A percentile compares a stretch with the other conserved stretches of the same genome.
Evolutionary conservation across 2,329 filamentous ascomycete genomes (phyloP).

Genomic region (Coniochaeta sp.): DNA sequence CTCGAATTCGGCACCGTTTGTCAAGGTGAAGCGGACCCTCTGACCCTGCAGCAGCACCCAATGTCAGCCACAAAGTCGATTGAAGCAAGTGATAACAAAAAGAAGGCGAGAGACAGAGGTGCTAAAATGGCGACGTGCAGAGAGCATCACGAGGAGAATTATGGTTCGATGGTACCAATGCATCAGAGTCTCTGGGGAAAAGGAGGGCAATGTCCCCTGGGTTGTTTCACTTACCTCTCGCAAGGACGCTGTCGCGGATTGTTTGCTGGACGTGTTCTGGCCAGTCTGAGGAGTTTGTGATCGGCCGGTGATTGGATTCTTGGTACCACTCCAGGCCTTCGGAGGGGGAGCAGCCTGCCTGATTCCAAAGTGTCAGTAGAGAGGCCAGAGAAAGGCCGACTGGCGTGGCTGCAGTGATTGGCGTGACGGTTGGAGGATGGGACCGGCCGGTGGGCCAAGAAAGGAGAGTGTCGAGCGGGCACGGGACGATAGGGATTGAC

Average conservation of each 20-base stretch:
- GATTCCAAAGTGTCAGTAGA: conserved; percentile 8
- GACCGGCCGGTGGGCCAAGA: background rate
- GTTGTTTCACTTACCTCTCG: conserved; percentile 19
- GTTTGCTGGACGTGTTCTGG: conserved; percentile 15
- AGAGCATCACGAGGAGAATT: background rate
- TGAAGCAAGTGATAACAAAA: background rate
- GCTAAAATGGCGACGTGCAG: background rate
- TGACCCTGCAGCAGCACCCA: conserved; percentile 17
- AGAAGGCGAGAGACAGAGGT: background rate
- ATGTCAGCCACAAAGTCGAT: conserved; percentile 2
- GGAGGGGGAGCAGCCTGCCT: conserved; percentile 22
- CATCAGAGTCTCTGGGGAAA: background rate
- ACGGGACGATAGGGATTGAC: background rate
- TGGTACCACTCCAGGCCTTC: conserved; percentile 22
- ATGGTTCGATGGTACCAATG: background rate
- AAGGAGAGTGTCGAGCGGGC: background rate
- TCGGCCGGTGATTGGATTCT: conserved; percentile 23
- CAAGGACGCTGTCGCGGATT: conserved; percentile 17
- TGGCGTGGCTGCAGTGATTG: too few species aligned
- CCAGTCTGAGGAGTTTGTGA: conserved; percentile 15
- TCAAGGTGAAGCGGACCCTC: conserved; percentile 19
- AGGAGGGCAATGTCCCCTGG: background rate
- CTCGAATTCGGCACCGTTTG: conserved; percentile 21
- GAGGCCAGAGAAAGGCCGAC: background rate
- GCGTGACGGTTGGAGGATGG: background rate